Evolutionary conservation across 2,329 filamentous ascomycete species (phyloP).

Genomic region (Macroventuria anomochaeta): DNA sequence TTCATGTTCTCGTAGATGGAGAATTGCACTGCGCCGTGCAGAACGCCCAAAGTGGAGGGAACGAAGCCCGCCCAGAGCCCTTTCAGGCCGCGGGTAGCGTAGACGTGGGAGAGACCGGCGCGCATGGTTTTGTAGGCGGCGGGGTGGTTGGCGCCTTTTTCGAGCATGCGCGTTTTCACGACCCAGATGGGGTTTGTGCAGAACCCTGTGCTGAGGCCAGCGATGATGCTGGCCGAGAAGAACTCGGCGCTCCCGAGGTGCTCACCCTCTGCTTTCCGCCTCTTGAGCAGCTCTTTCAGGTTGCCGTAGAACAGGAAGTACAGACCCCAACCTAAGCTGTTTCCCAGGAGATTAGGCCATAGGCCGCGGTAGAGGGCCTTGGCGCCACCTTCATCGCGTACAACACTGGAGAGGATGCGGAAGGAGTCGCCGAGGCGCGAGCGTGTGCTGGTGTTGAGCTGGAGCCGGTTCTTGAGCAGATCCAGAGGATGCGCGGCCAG

Average conservation of each 20-base stretch:
- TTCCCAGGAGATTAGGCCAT: constrained; percentile 88
- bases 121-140: constrained; percentile 84
- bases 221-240: constrained; percentile 74
- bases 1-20: constrained; percentile 86
- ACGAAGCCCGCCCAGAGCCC: constrained; percentile 90
- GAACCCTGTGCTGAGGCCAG: constrained; percentile 75
- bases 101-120: constrained; percentile 71
- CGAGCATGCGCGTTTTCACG: constrained; percentile 95
- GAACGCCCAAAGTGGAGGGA: constrained; percentile 83
- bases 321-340: constrained; percentile 85
- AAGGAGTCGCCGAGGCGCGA: constrained; percentile 61
- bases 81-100: constrained; percentile 71
- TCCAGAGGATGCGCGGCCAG: constrained; percentile 90
- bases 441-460: constrained; percentile 59
- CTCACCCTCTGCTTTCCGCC: constrained; percentile 47
- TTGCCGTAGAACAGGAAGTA: constrained; percentile 83
- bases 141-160: constrained; percentile 73
- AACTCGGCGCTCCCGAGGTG: constrained; percentile 72
- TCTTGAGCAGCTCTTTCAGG: constrained; percentile 62
- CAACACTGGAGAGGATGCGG: constrained; percentile 60
- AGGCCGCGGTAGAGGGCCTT: constrained; percentile 86
- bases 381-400: constrained; percentile 62
- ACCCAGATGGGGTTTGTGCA: constrained; percentile 98
- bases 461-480: constrained; percentile 94
- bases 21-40: constrained; percentile 93